Evolutionary conservation across 1,139 yeast species (phyloP).

Genomic region (Geotrichum reessii): DNA sequence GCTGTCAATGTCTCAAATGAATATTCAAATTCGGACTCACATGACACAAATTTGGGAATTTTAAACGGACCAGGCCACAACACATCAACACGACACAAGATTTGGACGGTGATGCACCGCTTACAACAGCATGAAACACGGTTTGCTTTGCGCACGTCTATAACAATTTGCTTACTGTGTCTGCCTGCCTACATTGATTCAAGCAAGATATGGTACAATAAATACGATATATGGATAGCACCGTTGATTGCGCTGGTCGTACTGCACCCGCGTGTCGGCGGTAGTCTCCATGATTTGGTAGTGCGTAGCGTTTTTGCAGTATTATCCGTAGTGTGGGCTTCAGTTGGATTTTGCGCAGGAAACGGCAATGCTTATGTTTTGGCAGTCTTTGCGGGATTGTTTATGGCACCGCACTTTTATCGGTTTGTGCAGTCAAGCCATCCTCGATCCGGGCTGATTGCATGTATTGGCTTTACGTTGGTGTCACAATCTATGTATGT

Average conservation of each 20-base stretch:
- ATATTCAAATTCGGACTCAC: neutral
- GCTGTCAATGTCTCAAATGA: neutral
- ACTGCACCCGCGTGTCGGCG: slow-evolving; percentile 43
- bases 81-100: slow-evolving; percentile 25
- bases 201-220: slow-evolving; percentile 41
- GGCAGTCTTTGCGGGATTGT: slow-evolving; percentile 39
- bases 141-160: slow-evolving; percentile 41
- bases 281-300: slow-evolving; percentile 38
- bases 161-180: slow-evolving; percentile 37
- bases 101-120: slow-evolving; percentile 38
- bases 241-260: slow-evolving; percentile 39
- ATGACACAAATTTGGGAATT: slow-evolving; percentile 1
- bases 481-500: slow-evolving; percentile 34
- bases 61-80: slow-evolving; percentile 1
- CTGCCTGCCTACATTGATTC: slow-evolving; percentile 42
- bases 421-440: slow-evolving; percentile 34
- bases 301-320: slow-evolving; percentile 37
- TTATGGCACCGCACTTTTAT: slow-evolving; percentile 36
- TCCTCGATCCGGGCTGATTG: slow-evolving; percentile 43
- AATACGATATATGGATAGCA: slow-evolving; percentile 43
- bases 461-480: slow-evolving; percentile 40
- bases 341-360: slow-evolving; percentile 41
- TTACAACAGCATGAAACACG: slow-evolving; percentile 39
- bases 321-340: slow-evolving; percentile 45
- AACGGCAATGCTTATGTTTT: slow-evolving; percentile 40